Conservation (phyloP, 768 basidiomycete genomes). For the Boletus subcaerulescens region DNA sequence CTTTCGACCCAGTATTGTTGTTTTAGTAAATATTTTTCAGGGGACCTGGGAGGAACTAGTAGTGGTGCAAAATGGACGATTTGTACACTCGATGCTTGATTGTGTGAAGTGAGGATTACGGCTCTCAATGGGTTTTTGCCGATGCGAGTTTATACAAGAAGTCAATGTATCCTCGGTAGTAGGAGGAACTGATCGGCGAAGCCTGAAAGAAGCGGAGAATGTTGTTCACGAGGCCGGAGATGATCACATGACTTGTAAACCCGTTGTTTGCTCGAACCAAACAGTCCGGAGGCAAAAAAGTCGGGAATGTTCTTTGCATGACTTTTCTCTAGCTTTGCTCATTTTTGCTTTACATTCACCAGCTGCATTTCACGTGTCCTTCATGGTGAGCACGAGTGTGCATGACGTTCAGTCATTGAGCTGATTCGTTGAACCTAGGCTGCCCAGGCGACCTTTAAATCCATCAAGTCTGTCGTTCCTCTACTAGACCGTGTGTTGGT, state of each 20-base stretch:
- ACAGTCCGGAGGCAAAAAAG: constrained; percentile 20
- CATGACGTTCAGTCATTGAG: not conserved
- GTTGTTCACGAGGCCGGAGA: not conserved
- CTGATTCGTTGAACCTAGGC: constrained; percentile 44
- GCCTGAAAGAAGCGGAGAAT: too few species aligned
- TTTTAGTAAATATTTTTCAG: constrained; percentile 18
- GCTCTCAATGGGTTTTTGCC: not conserved
- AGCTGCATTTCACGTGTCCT: constrained; percentile 1
- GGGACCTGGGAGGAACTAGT: not conserved
- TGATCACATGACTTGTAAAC: constrained; percentile 22
- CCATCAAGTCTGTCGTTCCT: constrained; percentile 86
- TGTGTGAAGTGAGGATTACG: not conserved
- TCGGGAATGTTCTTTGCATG: constrained; percentile 6
- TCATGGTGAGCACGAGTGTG: constrained; percentile 27
- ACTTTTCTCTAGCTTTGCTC: constrained; percentile 27
- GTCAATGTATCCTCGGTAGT: not conserved
- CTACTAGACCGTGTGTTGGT: constrained; percentile 96
- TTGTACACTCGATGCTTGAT: not conserved
- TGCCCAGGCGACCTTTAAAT: constrained; percentile 91
- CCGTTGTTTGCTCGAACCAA: constrained; percentile 30
- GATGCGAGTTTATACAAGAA: not conserved
- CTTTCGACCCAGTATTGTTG: constrained; percentile 18
- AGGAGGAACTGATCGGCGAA: not conserved
- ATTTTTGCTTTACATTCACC: constrained; percentile 11
- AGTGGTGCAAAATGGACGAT: not conserved